These are phyloP conservation scores for Lipomyces starkeyi DNA, from an alignment of 805 yeast genomes.

Conservation along the genomic window DNA sequence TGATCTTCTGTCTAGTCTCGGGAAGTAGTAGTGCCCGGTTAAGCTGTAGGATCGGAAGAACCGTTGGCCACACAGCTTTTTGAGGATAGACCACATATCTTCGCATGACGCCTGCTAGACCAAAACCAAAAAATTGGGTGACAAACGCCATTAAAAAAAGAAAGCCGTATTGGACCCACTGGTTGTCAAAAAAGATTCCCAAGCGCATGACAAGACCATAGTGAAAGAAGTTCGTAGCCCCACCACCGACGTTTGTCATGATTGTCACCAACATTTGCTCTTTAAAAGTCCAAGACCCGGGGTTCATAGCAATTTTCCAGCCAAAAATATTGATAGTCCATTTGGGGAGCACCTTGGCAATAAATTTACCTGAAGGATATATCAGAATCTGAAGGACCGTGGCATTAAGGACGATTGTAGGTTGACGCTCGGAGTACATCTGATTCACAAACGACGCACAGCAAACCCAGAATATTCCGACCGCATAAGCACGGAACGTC, in stretches of 20 bases:
- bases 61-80: constrained; percentile 67
- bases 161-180: constrained; percentile 24
- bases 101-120: constrained; percentile 67
- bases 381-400: constrained; percentile 69
- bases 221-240: constrained; percentile 50
- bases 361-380: constrained; percentile 60
- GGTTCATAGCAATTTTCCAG: constrained; percentile 53
- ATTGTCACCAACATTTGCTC: constrained; percentile 69
- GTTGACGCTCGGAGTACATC: constrained; percentile 62
- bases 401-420: constrained; percentile 61
- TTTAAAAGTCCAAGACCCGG: constrained; percentile 66
- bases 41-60: constrained; percentile 64
- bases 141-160: constrained; percentile 21
- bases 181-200: constrained; percentile 44
- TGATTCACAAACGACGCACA: constrained; percentile 63
- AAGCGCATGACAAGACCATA: constrained; percentile 51
- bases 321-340: constrained; percentile 41
- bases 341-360: constrained; percentile 32
- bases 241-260: constrained; percentile 38
- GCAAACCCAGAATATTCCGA: constrained; percentile 58
- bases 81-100: constrained; percentile 67
- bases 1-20: constrained; percentile 30
- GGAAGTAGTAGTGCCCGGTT: constrained; percentile 49
- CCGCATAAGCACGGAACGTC: constrained; percentile 58
- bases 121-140: constrained; percentile 68